Base-by-base conservation (phyloP, 2,329 filamentous ascomycete genomes). In the Ceratocystis papillata region DNA sequence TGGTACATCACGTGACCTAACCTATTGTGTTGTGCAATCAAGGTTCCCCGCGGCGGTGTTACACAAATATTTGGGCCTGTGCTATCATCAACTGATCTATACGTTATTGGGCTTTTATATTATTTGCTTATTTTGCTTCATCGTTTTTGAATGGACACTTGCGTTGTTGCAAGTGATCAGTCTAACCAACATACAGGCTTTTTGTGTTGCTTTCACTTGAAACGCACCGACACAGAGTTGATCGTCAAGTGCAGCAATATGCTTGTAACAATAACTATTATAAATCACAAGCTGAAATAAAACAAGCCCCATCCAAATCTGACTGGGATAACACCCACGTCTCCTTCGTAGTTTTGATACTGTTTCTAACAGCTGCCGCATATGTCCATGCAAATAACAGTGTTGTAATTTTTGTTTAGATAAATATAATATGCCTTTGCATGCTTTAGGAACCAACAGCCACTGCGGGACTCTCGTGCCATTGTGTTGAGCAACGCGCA, bases 401-500 rank as follows among this genome's bases (percentile, higher is more conserved):
- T n/a, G 55, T 17, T 8, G 17, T 7, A 8, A 8, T 3, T 37
- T 15, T 10, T 37, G 30, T 59, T n/a, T 8, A 37, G 25, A 59
- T n/a, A 6, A 59, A n/a, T 28, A 3, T 30, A 59, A 59, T 41
- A 41, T 41, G 4, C 12, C 37, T 4, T 41, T 1, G 7, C 5
- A 28, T 17, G 17, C 55, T 17, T 37, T 15, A 33, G 7, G 15
- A n/a, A 8, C 30, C 28, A 25, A 37, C 17, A 10, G 30, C n/a
- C 17, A 30, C 30, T 20, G 55, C 55, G 22, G 17, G 33, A 3
- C 4, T 33, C 25, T 37, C 12, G 12, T 59, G 12, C 28, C 17
- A n/a, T n/a, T 15, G n/a, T 59, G 55, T 59, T 59, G 55, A 59
- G 33, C 25, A 8, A 33, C 53, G 17, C 20, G 53, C 53, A 59